Evolutionary conservation across 495 filamentous ascomycete species (phyloP).

Genomic region (Friedmanniomyces simplex): DNA sequence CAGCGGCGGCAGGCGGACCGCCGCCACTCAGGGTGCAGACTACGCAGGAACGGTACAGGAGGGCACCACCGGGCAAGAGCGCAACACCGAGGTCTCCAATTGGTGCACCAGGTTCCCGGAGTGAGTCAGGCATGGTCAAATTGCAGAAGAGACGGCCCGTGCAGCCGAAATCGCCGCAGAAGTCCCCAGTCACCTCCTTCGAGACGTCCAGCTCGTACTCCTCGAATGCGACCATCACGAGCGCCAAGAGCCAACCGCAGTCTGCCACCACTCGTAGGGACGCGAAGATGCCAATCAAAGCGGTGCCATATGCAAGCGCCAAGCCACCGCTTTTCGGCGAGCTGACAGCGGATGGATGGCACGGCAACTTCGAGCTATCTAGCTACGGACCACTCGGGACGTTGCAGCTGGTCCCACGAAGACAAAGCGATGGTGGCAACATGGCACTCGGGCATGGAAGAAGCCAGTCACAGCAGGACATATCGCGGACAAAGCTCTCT

Average conservation of each 20-base stretch:
- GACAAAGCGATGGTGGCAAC: conserved; percentile 17
- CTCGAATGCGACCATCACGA: conserved; percentile 14
- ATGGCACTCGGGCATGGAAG: conserved; percentile 18
- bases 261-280: conserved; percentile 1
- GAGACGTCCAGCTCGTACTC: conserved; percentile 15
- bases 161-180: conserved; percentile 14
- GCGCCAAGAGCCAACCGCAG: conserved; percentile 12
- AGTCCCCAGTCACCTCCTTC: conserved; percentile 15
- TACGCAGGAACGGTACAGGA: conserved; percentile 9
- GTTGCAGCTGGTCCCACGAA: background rate
- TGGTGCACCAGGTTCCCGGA: background rate
- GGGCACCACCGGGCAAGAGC: conserved; percentile 7
- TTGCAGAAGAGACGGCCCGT: conserved; percentile 15
- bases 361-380: conserved; percentile 18
- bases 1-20: background rate
- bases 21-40: conserved; percentile 4
- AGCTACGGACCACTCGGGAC: conserved; percentile 4
- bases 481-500: conserved; percentile 5
- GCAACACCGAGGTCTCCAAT: conserved; percentile 3
- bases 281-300: background rate
- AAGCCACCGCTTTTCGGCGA: conserved; percentile 43
- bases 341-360: conserved; percentile 36
- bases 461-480: conserved; percentile 23
- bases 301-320: conserved; percentile 15
- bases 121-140: conserved; percentile 9